Conservation (phyloP, 176 grass and related monocot species). For the Triticum dicoccoides region DNA sequence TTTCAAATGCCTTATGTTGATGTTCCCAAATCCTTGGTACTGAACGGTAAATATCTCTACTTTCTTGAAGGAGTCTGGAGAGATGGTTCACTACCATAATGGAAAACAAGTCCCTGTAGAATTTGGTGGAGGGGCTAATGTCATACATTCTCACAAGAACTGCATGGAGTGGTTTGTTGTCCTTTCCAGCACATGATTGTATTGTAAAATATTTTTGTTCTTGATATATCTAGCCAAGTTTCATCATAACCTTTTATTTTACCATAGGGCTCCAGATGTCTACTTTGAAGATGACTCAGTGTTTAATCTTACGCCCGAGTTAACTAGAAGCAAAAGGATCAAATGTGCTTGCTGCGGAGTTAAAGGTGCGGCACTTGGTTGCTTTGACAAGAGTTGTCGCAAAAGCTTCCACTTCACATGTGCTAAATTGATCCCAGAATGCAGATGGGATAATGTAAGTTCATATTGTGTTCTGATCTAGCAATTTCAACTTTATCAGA, state of each 20-base stretch:
- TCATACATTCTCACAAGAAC: constrained; percentile 82
- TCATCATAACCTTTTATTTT: background rate
- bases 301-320: constrained; percentile 69
- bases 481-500: background rate
- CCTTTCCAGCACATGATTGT: constrained; percentile 4
- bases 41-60: background rate
- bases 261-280: constrained; percentile 82
- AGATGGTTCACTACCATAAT: constrained; percentile 81
- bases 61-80: constrained; percentile 66
- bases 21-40: background rate
- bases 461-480: constrained; percentile 7
- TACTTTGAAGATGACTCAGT: constrained; percentile 79
- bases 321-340: constrained; percentile 83
- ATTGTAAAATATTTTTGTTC: background rate
- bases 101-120: constrained; percentile 57
- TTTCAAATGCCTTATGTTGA: background rate
- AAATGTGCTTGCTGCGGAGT: constrained; percentile 90
- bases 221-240: constrained; percentile 14
- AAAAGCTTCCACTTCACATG: constrained; percentile 95
- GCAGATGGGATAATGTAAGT: constrained; percentile 92
- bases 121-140: constrained; percentile 46
- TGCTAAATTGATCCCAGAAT: constrained; percentile 82
- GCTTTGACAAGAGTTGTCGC: constrained; percentile 72
- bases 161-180: constrained; percentile 77
- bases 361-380: constrained; percentile 95